These are phyloP conservation scores for Talaromyces wortmannii DNA, from an alignment of 495 filamentous ascomycete genomes.

Conservation along the genomic window DNA sequence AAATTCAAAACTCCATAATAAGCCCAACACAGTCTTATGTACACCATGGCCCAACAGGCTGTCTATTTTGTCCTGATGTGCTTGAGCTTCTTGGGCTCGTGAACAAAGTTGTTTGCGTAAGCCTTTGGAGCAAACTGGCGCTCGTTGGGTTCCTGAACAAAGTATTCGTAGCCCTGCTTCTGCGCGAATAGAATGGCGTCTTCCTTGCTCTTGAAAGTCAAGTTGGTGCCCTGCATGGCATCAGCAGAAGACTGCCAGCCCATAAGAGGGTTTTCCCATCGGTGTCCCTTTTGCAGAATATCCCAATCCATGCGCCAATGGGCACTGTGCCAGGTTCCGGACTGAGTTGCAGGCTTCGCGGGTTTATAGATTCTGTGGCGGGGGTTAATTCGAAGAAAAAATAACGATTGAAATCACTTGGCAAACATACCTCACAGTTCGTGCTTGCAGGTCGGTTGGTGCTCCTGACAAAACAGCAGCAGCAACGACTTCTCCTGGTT, in stretches of 20 bases:
- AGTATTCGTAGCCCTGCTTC: slow-evolving; percentile 99
- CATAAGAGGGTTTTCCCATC: slow-evolving; percentile 98
- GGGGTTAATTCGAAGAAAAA: neutral
- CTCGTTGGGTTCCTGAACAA: slow-evolving; percentile 93
- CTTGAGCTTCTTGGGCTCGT: slow-evolving; percentile 81
- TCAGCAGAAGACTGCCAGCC: slow-evolving; percentile 97
- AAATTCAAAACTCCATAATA: neutral
- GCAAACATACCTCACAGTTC: slow-evolving; percentile 76
- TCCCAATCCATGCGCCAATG: slow-evolving; percentile 99
- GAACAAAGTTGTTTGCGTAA: slow-evolving; percentile 93
- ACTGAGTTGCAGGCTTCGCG: slow-evolving; percentile 89
- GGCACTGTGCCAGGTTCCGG: slow-evolving; percentile 71
- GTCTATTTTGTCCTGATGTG: slow-evolving; percentile 84
- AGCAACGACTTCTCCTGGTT: slow-evolving; percentile 64
- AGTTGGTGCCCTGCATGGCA: slow-evolving; percentile 80
- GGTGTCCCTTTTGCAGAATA: slow-evolving; percentile 73
- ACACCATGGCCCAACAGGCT: slow-evolving; percentile 27
- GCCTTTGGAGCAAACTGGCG: slow-evolving; percentile 82
- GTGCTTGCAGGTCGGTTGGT: slow-evolving; percentile 84
- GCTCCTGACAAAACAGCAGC: slow-evolving; percentile 88
- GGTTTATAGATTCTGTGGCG: slow-evolving; percentile 75
- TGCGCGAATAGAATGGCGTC: slow-evolving; percentile 92
- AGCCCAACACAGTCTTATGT: slow-evolving; percentile 20
- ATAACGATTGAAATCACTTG: neutral
- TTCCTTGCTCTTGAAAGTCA: slow-evolving; percentile 90